phyloP scores from a whole-genome alignment of 1,284 basidiomycete genomes.

The Austroboletus novae-zelandiae region DNA sequence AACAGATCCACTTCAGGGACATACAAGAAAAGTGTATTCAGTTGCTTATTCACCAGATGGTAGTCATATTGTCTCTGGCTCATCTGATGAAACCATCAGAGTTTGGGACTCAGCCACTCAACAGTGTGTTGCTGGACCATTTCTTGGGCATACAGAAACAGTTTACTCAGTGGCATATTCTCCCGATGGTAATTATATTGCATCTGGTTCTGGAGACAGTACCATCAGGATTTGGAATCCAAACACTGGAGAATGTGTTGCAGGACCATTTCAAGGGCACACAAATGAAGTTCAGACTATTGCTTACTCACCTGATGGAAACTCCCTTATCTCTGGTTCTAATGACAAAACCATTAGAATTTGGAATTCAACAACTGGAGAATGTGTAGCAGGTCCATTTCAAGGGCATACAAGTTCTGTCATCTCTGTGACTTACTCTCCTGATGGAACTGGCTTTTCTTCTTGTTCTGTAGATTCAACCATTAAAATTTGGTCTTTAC shows the following conservation, averaged over 20 bases:
- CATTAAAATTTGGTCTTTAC: conserved; percentile 14
- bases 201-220: conserved; percentile 9
- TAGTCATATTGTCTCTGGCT: no score
- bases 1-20: conserved; percentile 5
- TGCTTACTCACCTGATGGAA: conserved; percentile 19
- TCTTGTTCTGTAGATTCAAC: conserved; percentile 16
- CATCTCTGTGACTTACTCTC: conserved; percentile 12
- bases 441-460: conserved; percentile 14
- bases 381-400: conserved; percentile 19
- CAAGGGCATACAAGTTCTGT: conserved; percentile 10
- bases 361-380: conserved; percentile 15
- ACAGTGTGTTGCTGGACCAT: no score
- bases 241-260: conserved; percentile 10
- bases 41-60: no score
- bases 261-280: conserved; percentile 16
- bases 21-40: not conserved
- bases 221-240: conserved; percentile 18
- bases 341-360: conserved; percentile 19
- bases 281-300: conserved; percentile 5
- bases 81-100: no score
- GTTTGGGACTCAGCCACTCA: no score
- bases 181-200: conserved; percentile 7
- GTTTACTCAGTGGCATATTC: conserved; percentile 17
- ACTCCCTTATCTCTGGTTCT: conserved; percentile 15
- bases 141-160: not conserved